Evolutionary conservation across 140 eudicot species (phyloP).

Genomic region (Bidens hawaiensis): DNA sequence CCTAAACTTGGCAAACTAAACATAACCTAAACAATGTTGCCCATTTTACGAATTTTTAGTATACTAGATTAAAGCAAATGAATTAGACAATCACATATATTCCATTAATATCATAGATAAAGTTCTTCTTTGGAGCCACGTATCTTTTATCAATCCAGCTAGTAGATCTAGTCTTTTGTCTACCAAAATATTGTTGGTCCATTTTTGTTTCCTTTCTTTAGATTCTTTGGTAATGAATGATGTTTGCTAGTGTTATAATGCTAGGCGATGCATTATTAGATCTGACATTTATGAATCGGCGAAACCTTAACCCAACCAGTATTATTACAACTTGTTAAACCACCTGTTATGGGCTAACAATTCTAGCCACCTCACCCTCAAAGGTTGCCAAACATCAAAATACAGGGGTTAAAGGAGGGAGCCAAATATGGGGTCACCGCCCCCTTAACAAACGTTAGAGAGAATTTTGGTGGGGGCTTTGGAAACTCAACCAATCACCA

Average conservation of each 20-base stretch:
- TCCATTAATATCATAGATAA: slow-evolving; percentile 13
- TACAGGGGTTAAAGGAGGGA: no score
- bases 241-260: slow-evolving; percentile 5
- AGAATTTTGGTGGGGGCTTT: no score
- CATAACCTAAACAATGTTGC: not conserved
- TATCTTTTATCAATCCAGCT: slow-evolving; percentile 27
- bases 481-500: no score
- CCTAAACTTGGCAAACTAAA: no score
- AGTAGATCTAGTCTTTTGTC: slow-evolving; percentile 17
- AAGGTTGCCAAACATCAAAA: no score
- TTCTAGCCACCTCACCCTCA: no score
- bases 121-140: slow-evolving; percentile 34
- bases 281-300: not conserved
- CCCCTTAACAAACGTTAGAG: no score
- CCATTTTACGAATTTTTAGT: not conserved
- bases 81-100: slow-evolving; percentile 29
- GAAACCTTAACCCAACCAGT: no score
- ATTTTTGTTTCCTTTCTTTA: slow-evolving; percentile 8
- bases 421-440: no score
- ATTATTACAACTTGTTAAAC: no score
- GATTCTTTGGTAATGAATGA: slow-evolving; percentile 26
- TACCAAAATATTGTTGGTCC: slow-evolving; percentile 11
- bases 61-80: slow-evolving; percentile 9
- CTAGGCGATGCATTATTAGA: not conserved
- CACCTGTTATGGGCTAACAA: no score